These are phyloP conservation scores for Ruellia speciosa DNA, from an alignment of 305 asterid species.

Conservation along the genomic window DNA sequence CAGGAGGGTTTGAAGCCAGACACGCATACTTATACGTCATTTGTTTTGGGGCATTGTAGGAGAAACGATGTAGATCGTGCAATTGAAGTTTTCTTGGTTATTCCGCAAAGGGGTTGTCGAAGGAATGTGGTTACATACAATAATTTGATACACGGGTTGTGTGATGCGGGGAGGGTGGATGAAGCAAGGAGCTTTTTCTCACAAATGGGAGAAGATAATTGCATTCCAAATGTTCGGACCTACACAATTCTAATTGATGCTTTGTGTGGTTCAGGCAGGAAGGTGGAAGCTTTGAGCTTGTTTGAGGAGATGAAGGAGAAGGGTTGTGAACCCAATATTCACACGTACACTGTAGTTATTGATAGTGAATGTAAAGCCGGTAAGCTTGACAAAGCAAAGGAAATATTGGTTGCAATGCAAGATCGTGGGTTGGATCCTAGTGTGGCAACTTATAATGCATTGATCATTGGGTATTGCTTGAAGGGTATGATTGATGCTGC, in stretches of 20 bases:
- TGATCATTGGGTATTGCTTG: constrained; percentile 67
- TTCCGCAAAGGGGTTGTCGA: constrained; percentile 50
- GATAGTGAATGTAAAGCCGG: constrained; percentile 56
- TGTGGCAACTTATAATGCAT: constrained; percentile 58
- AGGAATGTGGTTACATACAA: constrained; percentile 68
- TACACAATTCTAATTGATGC: constrained; percentile 71
- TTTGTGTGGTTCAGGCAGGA: constrained; percentile 46
- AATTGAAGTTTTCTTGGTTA: constrained; percentile 32
- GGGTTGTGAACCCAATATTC: constrained; percentile 61
- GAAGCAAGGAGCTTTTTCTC: constrained; percentile 41
- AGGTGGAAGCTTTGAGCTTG: constrained; percentile 52
- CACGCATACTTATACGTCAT: constrained; percentile 67
- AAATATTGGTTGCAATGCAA: constrained; percentile 35
- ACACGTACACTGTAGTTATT: constrained; percentile 64
- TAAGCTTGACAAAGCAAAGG: constrained; percentile 46
- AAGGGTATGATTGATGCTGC: constrained; percentile 55
- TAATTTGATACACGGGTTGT: constrained; percentile 66
- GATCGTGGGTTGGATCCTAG: constrained; percentile 43
- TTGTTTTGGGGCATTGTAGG: constrained; percentile 73
- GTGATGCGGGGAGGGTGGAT: constrained; percentile 49
- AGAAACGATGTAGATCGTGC: constrained; percentile 54
- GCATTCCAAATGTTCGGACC: constrained; percentile 59
- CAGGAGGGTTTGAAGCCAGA: constrained; percentile 66
- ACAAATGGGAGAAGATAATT: constrained; percentile 53
- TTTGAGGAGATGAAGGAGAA: constrained; percentile 68